These are phyloP conservation scores for Calonectria fujianensis DNA, from an alignment of 2,329 filamentous ascomycete species.

Conservation along the genomic window DNA sequence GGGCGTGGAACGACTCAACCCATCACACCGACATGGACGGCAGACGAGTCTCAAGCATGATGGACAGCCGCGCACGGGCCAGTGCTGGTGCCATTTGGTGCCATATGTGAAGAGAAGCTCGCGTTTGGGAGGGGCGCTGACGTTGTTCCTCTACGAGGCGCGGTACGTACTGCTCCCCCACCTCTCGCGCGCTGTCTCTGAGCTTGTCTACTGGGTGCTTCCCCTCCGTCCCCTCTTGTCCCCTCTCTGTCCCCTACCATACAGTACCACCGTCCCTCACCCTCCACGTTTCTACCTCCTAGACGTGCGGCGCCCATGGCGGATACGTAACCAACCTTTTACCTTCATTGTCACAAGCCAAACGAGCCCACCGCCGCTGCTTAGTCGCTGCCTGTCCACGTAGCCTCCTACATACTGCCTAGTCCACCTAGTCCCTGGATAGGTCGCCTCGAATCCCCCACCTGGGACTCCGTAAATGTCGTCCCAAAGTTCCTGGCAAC, in stretches of 20 bases:
- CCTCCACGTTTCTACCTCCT: conserved; percentile 28
- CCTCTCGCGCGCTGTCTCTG: neutral
- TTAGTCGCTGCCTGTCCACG: conserved; percentile 23
- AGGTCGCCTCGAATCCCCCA: neutral
- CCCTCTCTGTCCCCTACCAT: neutral
- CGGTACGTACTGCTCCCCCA: conserved; percentile 40
- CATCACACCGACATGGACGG: conserved; percentile 37
- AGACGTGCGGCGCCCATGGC: conserved; percentile 18
- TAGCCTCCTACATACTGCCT: neutral
- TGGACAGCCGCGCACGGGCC: conserved; percentile 49
- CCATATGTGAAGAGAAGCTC: conserved; percentile 43
- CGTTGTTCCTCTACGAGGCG: conserved; percentile 47
- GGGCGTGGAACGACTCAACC: conserved; percentile 42
- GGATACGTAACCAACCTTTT: conserved; percentile 27
- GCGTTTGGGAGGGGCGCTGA: conserved; percentile 46
- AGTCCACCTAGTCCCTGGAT: conserved; percentile 5
- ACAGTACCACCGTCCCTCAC: neutral
- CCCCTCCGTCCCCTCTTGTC: conserved; percentile 21
- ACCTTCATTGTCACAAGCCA: conserved; percentile 27
- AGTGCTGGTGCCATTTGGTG: conserved; percentile 22
- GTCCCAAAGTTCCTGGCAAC: conserved; percentile 17
- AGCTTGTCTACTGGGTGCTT: neutral
- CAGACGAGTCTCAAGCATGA: conserved; percentile 33
- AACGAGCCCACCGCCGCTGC: neutral
- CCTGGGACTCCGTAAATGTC: neutral